phyloP scores from a whole-genome alignment of 108 stramenopile species.

The Fragilariopsis cylindrus region DNA sequence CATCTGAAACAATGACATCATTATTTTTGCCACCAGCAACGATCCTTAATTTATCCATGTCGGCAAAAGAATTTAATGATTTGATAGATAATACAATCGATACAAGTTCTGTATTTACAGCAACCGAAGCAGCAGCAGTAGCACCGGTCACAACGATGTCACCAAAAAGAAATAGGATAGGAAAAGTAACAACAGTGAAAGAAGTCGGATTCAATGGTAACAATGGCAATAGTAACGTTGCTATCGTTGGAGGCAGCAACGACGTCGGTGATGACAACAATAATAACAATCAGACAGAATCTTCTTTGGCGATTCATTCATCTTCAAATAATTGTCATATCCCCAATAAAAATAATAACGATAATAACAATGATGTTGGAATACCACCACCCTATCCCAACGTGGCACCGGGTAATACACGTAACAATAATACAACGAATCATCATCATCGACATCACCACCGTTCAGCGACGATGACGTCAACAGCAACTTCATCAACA shows the following conservation, averaged over 20 bases:
- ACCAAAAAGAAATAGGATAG: too few relatives aligned
- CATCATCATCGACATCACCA: not conserved
- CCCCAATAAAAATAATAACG: not conserved
- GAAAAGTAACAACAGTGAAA: not conserved
- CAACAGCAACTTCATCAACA: not conserved
- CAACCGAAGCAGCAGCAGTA: not conserved
- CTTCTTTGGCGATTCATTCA: not conserved
- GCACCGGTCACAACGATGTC: too few relatives aligned
- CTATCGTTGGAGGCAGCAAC: not conserved
- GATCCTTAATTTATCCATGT: constrained; percentile 7
- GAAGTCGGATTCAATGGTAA: not conserved
- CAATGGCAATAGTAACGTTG: not conserved
- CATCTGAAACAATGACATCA: not conserved
- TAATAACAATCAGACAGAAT: not conserved
- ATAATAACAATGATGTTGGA: not conserved
- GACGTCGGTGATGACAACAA: not conserved
- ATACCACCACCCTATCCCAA: not conserved
- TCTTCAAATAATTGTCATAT: too few relatives aligned
- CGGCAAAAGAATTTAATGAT: constrained; percentile 7
- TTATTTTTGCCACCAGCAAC: constrained; percentile 3
- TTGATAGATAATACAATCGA: constrained; percentile 14
- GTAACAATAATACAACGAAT: not conserved
- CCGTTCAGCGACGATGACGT: not conserved
- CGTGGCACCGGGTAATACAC: not conserved
- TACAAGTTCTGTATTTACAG: not conserved